Conservation (phyloP, 164 flowering plant genomes). For the Vitis vinifera region DNA sequence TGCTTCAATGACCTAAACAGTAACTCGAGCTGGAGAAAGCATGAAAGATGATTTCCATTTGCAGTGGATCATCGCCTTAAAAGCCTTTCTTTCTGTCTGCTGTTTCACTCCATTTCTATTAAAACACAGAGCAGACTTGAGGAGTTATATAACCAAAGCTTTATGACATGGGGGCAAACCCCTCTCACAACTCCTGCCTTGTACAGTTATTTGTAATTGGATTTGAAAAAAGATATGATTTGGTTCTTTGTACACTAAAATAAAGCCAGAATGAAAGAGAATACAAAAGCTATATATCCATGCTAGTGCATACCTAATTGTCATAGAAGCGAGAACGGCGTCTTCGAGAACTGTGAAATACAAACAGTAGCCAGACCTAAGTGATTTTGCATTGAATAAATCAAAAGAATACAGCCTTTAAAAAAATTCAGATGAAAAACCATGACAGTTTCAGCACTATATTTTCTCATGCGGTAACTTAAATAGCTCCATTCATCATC, state of each 20-base stretch:
- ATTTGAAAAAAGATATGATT: neutral
- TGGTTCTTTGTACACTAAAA: neutral
- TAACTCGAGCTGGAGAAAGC: neutral
- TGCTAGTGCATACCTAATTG: constrained; percentile 43
- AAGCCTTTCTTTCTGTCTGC: neutral
- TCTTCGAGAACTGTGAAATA: constrained; percentile 59
- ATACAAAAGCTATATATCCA: neutral
- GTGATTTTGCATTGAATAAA: neutral
- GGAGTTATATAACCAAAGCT: neutral
- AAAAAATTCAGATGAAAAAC: too few relatives aligned
- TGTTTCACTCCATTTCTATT: neutral
- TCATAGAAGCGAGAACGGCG: constrained; percentile 74
- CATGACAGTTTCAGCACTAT: too few relatives aligned
- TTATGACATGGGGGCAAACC: neutral
- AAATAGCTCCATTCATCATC: too few relatives aligned
- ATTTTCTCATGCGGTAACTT: too few relatives aligned
- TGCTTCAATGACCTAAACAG: too few relatives aligned
- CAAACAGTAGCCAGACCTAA: neutral
- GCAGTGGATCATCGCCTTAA: neutral
- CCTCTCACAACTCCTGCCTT: neutral
- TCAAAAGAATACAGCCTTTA: neutral
- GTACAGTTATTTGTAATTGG: neutral
- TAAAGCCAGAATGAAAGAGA: constrained; percentile 1
- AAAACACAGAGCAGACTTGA: neutral
- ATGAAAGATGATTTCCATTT: neutral